phyloP scores from a whole-genome alignment of 2,329 filamentous ascomycete genomes.

The Seiridium cupressi region DNA sequence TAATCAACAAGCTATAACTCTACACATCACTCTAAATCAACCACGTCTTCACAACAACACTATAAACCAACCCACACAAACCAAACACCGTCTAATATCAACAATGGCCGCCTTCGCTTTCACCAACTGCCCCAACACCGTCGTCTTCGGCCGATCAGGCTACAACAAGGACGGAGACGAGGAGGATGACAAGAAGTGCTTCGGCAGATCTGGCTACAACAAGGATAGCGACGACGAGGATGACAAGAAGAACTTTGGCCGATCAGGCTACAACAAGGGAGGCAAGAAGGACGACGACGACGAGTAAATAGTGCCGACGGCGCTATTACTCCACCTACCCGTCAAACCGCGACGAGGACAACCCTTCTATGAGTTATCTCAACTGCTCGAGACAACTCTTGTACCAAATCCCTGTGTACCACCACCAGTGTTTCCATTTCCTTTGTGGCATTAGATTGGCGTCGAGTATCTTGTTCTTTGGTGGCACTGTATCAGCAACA shows the following conservation, averaged over 20 bases:
- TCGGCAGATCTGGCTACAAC: conserved; percentile 33
- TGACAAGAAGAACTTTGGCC: conserved; percentile 25
- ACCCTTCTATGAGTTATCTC: not conserved
- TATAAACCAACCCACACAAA: conserved; percentile 3
- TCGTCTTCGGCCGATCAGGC: conserved; percentile 20
- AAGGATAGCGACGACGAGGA: conserved; percentile 31
- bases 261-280: conserved; percentile 32
- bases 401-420: conserved; percentile 4
- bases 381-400: not conserved
- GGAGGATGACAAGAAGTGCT: conserved; percentile 16
- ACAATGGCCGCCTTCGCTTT: conserved; percentile 36
- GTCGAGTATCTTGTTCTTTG: not conserved
- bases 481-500: not conserved
- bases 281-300: conserved; percentile 20
- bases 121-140: conserved; percentile 28
- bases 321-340: not conserved
- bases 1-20: too few species aligned
- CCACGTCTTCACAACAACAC: not conserved
- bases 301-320: conserved; percentile 6
- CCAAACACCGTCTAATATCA: conserved; percentile 13
- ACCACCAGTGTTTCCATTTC: conserved; percentile 1
- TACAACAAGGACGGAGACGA: conserved; percentile 17
- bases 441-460: conserved; percentile 6
- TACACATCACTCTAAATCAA: not conserved
- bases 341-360: not conserved